Percentiles rank a stretch among this genome's conserved stretches.
These are phyloP conservation scores for Diplodia seriata DNA, from an alignment of 2,329 filamentous ascomycete species.

Conservation along the genomic window DNA sequence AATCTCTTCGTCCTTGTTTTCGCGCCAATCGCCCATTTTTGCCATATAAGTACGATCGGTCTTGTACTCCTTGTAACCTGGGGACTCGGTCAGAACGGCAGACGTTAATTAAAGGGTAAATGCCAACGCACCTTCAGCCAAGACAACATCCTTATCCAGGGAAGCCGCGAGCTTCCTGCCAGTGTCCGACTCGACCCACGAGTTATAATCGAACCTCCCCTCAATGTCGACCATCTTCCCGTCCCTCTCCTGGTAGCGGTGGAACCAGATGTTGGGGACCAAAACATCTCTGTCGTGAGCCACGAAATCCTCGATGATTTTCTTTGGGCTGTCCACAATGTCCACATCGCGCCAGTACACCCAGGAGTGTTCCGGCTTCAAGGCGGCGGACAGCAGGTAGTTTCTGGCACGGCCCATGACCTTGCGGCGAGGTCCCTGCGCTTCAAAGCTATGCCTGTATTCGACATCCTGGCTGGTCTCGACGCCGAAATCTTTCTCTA, in stretches of 20 bases:
- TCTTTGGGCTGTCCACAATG: conserved; percentile 86
- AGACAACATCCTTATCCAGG: conserved; percentile 79
- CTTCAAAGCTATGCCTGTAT: conserved; percentile 83
- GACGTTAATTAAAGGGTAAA: not conserved
- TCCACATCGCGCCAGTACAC: conserved; percentile 99
- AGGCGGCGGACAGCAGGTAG: conserved; percentile 80
- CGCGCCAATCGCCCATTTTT: conserved; percentile 86
- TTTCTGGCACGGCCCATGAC: conserved; percentile 90
- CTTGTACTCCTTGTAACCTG: conserved; percentile 90
- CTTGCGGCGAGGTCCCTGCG: conserved; percentile 88
- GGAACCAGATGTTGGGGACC: conserved; percentile 98
- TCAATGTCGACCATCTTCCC: conserved; percentile 75
- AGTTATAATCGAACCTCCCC: conserved; percentile 98
- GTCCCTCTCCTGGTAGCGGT: conserved; percentile 78
- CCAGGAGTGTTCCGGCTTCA: conserved; percentile 96
- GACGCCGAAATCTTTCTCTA: conserved; percentile 90
- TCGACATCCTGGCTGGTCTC: conserved; percentile 78
- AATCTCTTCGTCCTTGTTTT: conserved; percentile 91
- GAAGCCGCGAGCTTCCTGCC: conserved; percentile 74
- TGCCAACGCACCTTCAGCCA: conserved; percentile 77
- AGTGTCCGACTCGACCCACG: conserved; percentile 93
- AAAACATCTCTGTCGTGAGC: conserved; percentile 91
- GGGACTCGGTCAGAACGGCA: not conserved
- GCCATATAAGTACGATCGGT: conserved; percentile 92
- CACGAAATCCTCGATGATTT: conserved; percentile 93